Evolutionary conservation across 2,329 filamentous ascomycete genomes (phyloP).

Genomic region (Zymoseptoria brevis): DNA sequence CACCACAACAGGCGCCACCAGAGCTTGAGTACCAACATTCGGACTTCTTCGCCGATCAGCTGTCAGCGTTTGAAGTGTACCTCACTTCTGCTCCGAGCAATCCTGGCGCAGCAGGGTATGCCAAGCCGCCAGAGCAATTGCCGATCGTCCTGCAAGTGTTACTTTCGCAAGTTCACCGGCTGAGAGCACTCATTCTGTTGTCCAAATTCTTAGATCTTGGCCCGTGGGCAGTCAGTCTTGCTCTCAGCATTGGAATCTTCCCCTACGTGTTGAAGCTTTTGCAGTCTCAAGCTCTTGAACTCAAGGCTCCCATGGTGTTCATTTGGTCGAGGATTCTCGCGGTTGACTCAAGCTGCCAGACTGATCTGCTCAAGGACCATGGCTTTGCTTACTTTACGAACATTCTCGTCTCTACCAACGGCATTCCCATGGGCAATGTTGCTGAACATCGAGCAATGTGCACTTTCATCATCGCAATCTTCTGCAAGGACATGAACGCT

Average conservation of each 20-base stretch:
- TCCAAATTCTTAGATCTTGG: slow-evolving; percentile 92
- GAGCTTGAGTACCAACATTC: slow-evolving; percentile 90
- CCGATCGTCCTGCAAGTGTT: slow-evolving; percentile 94
- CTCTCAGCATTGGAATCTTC: slow-evolving; percentile 95
- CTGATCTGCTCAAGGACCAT: slow-evolving; percentile 90
- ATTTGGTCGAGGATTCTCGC: slow-evolving; percentile 96
- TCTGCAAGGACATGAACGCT: slow-evolving; percentile 89
- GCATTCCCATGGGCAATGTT: slow-evolving; percentile 75
- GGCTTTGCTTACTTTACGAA: slow-evolving; percentile 95
- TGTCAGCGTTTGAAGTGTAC: slow-evolving; percentile 96
- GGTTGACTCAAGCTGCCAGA: slow-evolving; percentile 88
- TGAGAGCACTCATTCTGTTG: slow-evolving; percentile 82
- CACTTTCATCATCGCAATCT: slow-evolving; percentile 92
- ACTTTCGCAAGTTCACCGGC: slow-evolving; percentile 86
- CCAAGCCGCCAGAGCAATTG: slow-evolving; percentile 67
- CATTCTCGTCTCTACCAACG: slow-evolving; percentile 66
- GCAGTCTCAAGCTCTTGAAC: slow-evolving; percentile 85
- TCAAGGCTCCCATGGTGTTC: slow-evolving; percentile 98
- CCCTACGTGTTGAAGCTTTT: slow-evolving; percentile 96
- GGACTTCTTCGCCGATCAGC: slow-evolving; percentile 90
- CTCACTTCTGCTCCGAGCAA: slow-evolving; percentile 82
- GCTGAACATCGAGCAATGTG: slow-evolving; percentile 98
- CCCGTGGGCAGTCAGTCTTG: slow-evolving; percentile 97
- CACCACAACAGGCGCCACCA: slow-evolving; percentile 15
- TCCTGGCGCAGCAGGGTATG: slow-evolving; percentile 71